Evolutionary conservation across 2,329 filamentous ascomycete species (phyloP).

Genomic region (Chlorencoelia australis): DNA sequence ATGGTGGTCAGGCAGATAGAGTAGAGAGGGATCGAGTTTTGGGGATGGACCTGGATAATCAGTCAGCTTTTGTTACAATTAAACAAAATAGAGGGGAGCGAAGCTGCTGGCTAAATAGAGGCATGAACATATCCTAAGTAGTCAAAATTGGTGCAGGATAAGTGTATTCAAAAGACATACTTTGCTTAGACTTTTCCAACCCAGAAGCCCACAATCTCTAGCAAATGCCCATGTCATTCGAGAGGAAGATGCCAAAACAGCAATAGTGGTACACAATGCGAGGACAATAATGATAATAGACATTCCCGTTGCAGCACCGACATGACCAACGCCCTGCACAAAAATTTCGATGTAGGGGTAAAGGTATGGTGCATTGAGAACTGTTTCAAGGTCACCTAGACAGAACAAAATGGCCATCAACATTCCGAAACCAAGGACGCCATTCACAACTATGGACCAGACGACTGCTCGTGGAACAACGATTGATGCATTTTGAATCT

Average conservation of each 20-base stretch:
- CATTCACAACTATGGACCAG: slow-evolving; percentile 36
- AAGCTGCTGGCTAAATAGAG: no score
- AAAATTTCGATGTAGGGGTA: slow-evolving; percentile 43
- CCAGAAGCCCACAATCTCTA: slow-evolving; percentile 34
- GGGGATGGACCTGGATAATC: slow-evolving; percentile 27
- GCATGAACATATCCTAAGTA: no score
- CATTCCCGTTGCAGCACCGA: slow-evolving; percentile 37
- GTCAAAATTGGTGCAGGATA: no score
- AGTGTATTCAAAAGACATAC: no score
- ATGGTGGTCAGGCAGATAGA: slow-evolving; percentile 19
- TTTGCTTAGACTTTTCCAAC: slow-evolving; percentile 29
- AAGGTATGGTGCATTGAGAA: slow-evolving; percentile 32
- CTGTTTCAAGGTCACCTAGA: slow-evolving; percentile 26
- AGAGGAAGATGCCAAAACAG: slow-evolving; percentile 26
- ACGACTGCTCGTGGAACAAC: slow-evolving; percentile 28
- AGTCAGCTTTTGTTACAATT: neutral
- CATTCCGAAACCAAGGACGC: slow-evolving; percentile 33
- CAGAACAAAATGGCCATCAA: slow-evolving; percentile 28
- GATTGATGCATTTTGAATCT: slow-evolving; percentile 2
- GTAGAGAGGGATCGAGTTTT: slow-evolving; percentile 32
- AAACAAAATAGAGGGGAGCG: neutral
- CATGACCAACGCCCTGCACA: slow-evolving; percentile 35
- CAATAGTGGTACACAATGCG: slow-evolving; percentile 29
- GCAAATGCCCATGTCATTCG: slow-evolving; percentile 35
- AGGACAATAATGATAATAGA: slow-evolving; percentile 32